A percentile compares a stretch with the other conserved stretches of the same genome.
phyloP scores from a whole-genome alignment of 2,329 filamentous ascomycete species.

The Trichoderma hamatum region DNA sequence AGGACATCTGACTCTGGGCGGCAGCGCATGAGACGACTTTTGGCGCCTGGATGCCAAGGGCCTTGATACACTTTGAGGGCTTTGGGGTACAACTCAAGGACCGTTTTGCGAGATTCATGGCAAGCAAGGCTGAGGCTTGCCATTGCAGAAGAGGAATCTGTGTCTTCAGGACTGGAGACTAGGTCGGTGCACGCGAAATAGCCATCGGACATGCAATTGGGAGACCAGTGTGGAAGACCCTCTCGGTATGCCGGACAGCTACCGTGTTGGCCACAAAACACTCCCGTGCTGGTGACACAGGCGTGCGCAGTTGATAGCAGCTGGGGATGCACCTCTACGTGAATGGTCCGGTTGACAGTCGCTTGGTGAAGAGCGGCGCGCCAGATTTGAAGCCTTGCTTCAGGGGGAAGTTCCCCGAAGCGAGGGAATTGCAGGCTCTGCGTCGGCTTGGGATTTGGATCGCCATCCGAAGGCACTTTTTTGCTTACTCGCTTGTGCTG shows the following conservation, averaged over 20 bases:
- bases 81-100: background rate
- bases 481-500: background rate
- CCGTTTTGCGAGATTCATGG: background rate
- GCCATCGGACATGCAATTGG: background rate
- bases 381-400: background rate
- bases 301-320: background rate
- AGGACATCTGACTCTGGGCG: background rate
- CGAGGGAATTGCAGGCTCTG: background rate
- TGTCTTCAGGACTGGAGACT: background rate
- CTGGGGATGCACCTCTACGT: background rate
- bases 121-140: background rate
- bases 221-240: background rate
- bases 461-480: background rate
- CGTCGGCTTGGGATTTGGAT: background rate
- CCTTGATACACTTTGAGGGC: background rate
- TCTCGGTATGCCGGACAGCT: background rate
- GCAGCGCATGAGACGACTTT: background rate
- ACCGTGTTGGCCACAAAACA: background rate
- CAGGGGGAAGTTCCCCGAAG: background rate
- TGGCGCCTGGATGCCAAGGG: background rate
- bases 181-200: background rate
- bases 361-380: background rate
- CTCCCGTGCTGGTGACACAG: background rate
- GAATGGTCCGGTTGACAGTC: background rate
- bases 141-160: background rate